Conservation (phyloP, 345 rosid species). For the Euphorbia tirucalli region DNA sequence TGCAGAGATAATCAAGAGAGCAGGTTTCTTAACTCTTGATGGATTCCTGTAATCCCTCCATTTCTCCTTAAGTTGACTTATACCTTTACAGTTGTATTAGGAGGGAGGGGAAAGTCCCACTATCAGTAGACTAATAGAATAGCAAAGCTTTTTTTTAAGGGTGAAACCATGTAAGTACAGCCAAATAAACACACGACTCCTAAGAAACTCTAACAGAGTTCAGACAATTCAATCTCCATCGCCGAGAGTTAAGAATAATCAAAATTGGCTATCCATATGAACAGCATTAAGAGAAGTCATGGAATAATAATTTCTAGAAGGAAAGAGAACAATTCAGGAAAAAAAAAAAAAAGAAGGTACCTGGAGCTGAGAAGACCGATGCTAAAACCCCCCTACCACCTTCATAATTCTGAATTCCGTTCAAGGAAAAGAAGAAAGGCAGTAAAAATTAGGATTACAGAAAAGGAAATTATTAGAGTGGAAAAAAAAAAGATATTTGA, state of each 20-base stretch:
- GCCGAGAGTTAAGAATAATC: not conserved
- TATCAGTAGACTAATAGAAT: not conserved
- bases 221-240: not conserved
- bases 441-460: not conserved
- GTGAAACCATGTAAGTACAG: not conserved
- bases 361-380: conserved; percentile 52
- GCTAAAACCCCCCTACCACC: conserved; percentile 47
- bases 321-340: not conserved
- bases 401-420: conserved; percentile 39
- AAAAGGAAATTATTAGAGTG: not conserved
- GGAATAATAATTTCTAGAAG: too few species aligned
- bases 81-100: conserved; percentile 39
- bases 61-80: conserved; percentile 61
- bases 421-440: not conserved
- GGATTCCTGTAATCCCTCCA: conserved; percentile 53
- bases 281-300: too few species aligned
- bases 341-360: conserved; percentile 10
- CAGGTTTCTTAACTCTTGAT: conserved; percentile 37
- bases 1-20: conserved; percentile 64
- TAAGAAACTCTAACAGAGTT: not conserved
- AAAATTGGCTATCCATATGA: too few species aligned
- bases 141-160: not conserved
- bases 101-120: not conserved
- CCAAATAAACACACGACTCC: too few species aligned
- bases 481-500: not conserved